Evolutionary conservation across 108 stramenopile species (phyloP).

Genomic region (Pseudonitzschia multistriata): DNA sequence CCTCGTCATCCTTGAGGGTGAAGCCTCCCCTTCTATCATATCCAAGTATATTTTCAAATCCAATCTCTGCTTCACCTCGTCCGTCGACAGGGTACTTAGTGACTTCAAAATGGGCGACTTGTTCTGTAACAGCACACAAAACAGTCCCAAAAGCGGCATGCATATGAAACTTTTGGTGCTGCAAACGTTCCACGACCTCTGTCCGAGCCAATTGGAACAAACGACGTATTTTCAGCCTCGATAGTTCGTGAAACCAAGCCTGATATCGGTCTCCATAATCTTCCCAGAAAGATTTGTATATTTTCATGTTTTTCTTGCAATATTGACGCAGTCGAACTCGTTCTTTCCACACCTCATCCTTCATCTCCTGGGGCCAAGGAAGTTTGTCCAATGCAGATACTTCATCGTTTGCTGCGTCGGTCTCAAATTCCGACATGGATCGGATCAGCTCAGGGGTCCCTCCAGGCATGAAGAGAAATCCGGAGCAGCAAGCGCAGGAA

Average conservation of each 20-base stretch:
- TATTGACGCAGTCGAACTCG: constrained; percentile 70
- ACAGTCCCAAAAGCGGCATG: constrained; percentile 73
- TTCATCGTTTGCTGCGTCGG: constrained; percentile 71
- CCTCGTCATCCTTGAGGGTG: constrained; percentile 37
- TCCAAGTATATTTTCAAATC: constrained; percentile 55
- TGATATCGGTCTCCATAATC: constrained; percentile 35
- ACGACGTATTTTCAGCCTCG: constrained; percentile 24
- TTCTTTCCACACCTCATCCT: constrained; percentile 84
- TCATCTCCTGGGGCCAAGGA: constrained; percentile 81
- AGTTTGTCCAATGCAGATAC: constrained; percentile 48
- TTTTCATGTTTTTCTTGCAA: constrained; percentile 74
- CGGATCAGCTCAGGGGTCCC: constrained; percentile 69
- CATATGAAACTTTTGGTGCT: constrained; percentile 60
- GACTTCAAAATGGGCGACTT: constrained; percentile 61
- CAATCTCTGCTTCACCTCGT: constrained; percentile 51
- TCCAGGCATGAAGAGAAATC: constrained; percentile 61
- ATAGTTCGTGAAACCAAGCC: constrained; percentile 40
- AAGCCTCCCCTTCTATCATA: constrained; percentile 78
- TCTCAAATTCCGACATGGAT: constrained; percentile 81
- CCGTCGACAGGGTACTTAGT: constrained; percentile 78
- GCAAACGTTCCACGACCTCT: constrained; percentile 57
- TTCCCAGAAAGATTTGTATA: constrained; percentile 60
- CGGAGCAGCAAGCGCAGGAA: constrained; percentile 69
- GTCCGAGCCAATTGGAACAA: constrained; percentile 71
- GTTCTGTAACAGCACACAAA: constrained; percentile 72